Percentiles rank a stretch among this genome's conserved stretches.
Evolutionary conservation across 202 grass and related monocot genomes (phyloP).

Genomic region (Setaria italica): DNA sequence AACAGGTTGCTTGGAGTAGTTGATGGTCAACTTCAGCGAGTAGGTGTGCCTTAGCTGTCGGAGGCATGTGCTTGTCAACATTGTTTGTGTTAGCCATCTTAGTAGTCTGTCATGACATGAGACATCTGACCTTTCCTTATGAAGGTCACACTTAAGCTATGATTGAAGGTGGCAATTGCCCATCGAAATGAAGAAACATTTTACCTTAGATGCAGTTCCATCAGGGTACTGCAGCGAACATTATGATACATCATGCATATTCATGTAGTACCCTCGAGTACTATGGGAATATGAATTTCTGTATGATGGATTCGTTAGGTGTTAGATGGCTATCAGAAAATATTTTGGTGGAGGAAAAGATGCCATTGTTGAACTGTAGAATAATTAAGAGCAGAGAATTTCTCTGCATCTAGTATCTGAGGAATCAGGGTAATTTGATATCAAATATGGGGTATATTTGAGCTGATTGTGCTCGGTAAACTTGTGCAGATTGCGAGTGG

Average conservation of each 20-base stretch:
- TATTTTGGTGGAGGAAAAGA: not conserved
- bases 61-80: conserved; percentile 58
- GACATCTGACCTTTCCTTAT: conserved; percentile 45
- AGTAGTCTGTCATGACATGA: conserved; percentile 35
- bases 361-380: not conserved
- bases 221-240: not conserved
- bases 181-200: conserved; percentile 31
- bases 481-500: conserved; percentile 73
- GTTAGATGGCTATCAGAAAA: not conserved
- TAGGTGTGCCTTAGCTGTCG: conserved; percentile 54
- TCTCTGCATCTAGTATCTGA: not conserved
- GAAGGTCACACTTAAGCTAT: conserved; percentile 2
- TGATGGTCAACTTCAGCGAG: conserved; percentile 56
- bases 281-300: not conserved
- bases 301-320: not conserved
- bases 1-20: conserved; percentile 41
- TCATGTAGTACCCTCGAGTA: not conserved
- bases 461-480: not conserved
- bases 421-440: not conserved
- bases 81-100: conserved; percentile 38
- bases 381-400: not conserved
- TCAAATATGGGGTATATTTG: not conserved
- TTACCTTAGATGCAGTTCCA: conserved; percentile 28
- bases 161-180: not conserved
- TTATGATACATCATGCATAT: not conserved